Base-by-base conservation (phyloP, 2,329 filamentous ascomycete genomes). In the Westerdykella ornata region DNA sequence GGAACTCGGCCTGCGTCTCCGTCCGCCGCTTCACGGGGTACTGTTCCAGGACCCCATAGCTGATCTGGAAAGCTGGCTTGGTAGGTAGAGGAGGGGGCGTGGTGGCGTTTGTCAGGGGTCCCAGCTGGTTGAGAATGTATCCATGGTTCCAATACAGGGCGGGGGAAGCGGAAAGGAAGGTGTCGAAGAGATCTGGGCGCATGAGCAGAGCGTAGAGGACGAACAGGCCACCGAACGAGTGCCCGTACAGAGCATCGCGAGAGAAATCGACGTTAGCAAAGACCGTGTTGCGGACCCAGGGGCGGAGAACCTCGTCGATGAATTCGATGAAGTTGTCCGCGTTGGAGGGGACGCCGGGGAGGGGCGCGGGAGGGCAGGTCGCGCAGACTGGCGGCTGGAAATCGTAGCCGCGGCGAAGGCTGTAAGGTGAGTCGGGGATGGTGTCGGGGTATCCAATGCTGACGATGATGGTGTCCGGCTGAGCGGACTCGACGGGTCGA, bases 221-320 rank as follows among this genome's bases (percentile, higher is more conserved):
- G 35, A 75, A 75, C 1, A 76, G 56, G 0, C 71, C 73, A 2
- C 71, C 72, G 18, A 72, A 73, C 0, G 72, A 75, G 42, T 76
- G 72, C 0, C 72, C 73, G 31, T 68, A 74, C 1, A 76, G 55
- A 0, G 69, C 73, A 37, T 69, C 69, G 17, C 64, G 63, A 1
- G 57, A 52, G 13, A 66, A 60, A 0, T 45, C 49, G 2, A 63
- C 49, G n/a, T 53, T 56, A 1, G 51, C 58, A 42, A 59, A 71
- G 18, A 45, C 57, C 18, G 44, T 47, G 3, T 48, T 35, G 5
- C 44, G 50, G 19, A 63, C 50, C 59, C 58, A 63, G 2, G 67
- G 57, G 38, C 66, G 66, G 2, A 73, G 57, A 2, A 63, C 57
- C 1, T 59, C 56, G 35, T 68, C 57, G 19, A 75, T 68, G 41